These are phyloP conservation scores for Kluyveromyces sp. DNA, from an alignment of 1,139 yeast genomes.

Conservation along the genomic window DNA sequence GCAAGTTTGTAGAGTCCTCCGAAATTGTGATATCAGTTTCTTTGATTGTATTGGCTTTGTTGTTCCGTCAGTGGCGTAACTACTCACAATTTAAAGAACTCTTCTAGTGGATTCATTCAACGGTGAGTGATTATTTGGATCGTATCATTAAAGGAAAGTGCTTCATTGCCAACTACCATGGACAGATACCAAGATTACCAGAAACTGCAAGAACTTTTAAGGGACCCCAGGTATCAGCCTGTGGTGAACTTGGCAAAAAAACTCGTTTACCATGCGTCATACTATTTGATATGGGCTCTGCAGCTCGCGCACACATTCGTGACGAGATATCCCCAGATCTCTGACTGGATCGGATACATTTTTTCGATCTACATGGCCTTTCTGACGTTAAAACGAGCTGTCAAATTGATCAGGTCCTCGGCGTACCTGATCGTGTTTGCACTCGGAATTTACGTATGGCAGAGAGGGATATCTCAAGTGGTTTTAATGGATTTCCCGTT, in stretches of 20 bases:
- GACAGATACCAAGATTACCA: conserved; percentile 3
- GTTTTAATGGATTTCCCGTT: conserved; percentile 7
- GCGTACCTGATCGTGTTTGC: neutral
- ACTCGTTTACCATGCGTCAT: conserved; percentile 3
- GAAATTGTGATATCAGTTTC: no score
- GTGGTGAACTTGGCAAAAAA: conserved; percentile 2
- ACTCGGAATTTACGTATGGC: conserved; percentile 3
- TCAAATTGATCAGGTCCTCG: conserved; percentile 1
- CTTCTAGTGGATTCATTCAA: no score
- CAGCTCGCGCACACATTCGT: conserved; percentile 4
- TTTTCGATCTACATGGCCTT: conserved; percentile 5
- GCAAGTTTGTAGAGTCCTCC: no score
- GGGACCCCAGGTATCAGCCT: conserved; percentile 2
- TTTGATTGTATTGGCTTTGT: no score
- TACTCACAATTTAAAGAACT: no score
- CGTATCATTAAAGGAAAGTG: no score
- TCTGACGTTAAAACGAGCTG: conserved; percentile 1
- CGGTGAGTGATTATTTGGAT: no score
- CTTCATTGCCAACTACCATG: neutral
- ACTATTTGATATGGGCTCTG: conserved; percentile 3
- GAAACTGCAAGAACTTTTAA: conserved; percentile 2
- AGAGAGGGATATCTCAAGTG: conserved; percentile 4
- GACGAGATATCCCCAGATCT: conserved; percentile 1
- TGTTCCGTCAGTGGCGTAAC: no score
- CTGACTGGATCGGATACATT: conserved; percentile 6